A percentile compares a stretch with the other conserved stretches of the same genome.
These are phyloP conservation scores for Ascochyta clinopodiicola DNA, from an alignment of 2,329 filamentous ascomycete genomes.

Conservation along the genomic window DNA sequence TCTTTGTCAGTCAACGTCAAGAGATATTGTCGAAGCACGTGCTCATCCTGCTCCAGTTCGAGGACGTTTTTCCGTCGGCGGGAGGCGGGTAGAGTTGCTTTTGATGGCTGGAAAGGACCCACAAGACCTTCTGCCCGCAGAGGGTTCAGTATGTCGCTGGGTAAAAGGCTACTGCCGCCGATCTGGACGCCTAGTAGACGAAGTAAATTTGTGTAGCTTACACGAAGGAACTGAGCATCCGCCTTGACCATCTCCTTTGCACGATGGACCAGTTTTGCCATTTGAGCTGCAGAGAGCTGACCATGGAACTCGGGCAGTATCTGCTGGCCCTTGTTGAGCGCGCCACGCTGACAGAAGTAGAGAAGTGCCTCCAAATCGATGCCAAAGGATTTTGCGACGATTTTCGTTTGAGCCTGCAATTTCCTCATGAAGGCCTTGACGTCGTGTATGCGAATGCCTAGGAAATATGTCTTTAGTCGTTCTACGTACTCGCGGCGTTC, in stretches of 20 bases:
- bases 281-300: slow-evolving; percentile 20
- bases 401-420: background rate
- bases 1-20: slow-evolving; percentile 17
- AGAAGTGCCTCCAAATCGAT: slow-evolving; percentile 21
- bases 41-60: slow-evolving; percentile 29
- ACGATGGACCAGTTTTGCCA: slow-evolving; percentile 22
- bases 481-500: slow-evolving; percentile 26
- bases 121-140: slow-evolving; percentile 31
- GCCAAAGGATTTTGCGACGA: slow-evolving; percentile 19
- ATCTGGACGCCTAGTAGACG: slow-evolving; percentile 24
- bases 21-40: slow-evolving; percentile 19
- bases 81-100: background rate
- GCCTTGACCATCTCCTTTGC: slow-evolving; percentile 24
- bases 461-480: slow-evolving; percentile 25
- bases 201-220: slow-evolving; percentile 20
- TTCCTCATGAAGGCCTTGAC: background rate
- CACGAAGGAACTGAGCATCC: slow-evolving; percentile 19
- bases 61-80: background rate
- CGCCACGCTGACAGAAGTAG: slow-evolving; percentile 15
- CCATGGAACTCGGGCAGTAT: slow-evolving; percentile 34
- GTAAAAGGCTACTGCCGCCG: slow-evolving; percentile 23
- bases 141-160: slow-evolving; percentile 34
- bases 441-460: background rate
- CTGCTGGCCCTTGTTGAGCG: background rate
- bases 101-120: slow-evolving; percentile 17